phyloP scores from a whole-genome alignment of 192 early-diverging fungal genomes.

The Cladochytrium replicatum region DNA sequence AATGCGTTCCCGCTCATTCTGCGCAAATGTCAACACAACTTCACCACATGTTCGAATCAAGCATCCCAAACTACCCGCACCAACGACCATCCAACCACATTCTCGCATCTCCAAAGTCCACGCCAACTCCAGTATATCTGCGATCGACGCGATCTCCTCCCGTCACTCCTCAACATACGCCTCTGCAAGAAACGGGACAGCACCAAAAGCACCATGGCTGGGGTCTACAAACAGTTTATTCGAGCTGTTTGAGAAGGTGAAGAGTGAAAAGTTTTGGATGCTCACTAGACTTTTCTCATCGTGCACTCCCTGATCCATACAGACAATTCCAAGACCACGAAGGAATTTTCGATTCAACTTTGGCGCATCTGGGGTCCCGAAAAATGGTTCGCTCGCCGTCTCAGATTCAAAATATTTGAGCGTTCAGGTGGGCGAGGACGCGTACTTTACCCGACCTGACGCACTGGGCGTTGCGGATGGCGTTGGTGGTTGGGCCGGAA shows the following conservation, averaged over 20 bases:
- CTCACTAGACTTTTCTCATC: no score
- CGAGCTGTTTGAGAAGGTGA: neutral
- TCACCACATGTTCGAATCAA: no score
- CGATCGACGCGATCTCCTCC: no score
- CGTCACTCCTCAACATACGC: no score
- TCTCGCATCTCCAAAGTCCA: no score
- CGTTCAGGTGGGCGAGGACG: slow-evolving; percentile 80
- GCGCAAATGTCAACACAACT: no score
- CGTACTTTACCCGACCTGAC: slow-evolving; percentile 80
- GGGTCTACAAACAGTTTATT: neutral
- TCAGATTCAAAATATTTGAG: neutral
- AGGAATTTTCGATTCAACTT: neutral
- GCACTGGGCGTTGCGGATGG: slow-evolving; percentile 90
- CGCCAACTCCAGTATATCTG: no score
- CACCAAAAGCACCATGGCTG: no score
- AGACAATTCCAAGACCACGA: neutral
- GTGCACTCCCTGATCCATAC: neutral
- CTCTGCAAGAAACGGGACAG: no score
- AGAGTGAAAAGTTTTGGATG: neutral
- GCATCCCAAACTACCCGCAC: no score
- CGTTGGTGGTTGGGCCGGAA: slow-evolving; percentile 87
- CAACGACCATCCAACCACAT: no score
- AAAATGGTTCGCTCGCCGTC: neutral
- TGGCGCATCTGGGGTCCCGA: neutral
- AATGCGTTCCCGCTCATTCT: no score